Base-by-base conservation (phyloP, 306 rosid species). In the Arachis stenosperma region DNA sequence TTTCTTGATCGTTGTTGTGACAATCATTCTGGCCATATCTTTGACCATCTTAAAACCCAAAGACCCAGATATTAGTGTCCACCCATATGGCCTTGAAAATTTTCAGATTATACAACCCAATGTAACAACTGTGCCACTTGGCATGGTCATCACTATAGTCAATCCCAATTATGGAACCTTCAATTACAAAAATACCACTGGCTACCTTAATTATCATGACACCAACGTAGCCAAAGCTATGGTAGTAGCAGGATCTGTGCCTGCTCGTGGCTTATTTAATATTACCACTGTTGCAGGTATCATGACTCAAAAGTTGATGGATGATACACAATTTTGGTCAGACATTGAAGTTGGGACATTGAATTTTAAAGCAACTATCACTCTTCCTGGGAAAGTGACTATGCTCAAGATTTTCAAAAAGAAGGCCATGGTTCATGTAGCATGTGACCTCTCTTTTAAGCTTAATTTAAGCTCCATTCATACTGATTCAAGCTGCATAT, bases 31-130 rank as follows among this genome's bases (percentile, higher is more conserved):
- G 2, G 36, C 76, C 42, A 67, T 90, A 57, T 0, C 9, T 10
- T 73, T 86, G 30, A 86, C 90, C 51, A 27, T 86, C 46, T 83
- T 86, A 54, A 82, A 79, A 70, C 79, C 80, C 3, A 85, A 66
- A 13, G 58, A 85, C 42, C 92, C 90, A 3, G 17, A 11, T 33
- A 60, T 88, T 36, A 60, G 1, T 3, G 4, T 80, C 70, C 59
- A 59, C 37, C 78, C 81, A 0, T 2, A 61, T 3, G 84, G 80
- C 44, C 80, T 89, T 0, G 65, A 83, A 39, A 40, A 76, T 8
- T n/a, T 83, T 44, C n/a, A 78, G 1, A 1, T 9, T 1, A 8
- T 56, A 14, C 22, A 43, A 22, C 12, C 75, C 0, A 68, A 22
- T 30, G 3, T 27, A 61, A 57, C 75, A 3, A n/a, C 0, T 41